Evolutionary conservation across 306 rosid genomes (phyloP), one percentile per base, ranked within the genome.

Genomic region (Vigna nakashimae): DNA sequence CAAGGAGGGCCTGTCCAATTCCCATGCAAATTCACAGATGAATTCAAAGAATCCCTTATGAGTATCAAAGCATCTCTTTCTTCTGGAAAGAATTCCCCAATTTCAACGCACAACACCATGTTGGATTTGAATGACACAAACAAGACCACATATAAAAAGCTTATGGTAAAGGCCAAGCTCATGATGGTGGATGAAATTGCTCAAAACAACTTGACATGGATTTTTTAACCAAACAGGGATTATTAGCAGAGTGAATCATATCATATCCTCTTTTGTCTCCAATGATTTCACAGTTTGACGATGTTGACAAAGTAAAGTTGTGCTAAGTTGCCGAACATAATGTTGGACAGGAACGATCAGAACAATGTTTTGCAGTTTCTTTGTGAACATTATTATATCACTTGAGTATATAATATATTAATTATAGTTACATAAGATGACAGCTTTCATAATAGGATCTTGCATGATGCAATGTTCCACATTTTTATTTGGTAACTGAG

Each of bases 1-100:
- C 96, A 91, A 49, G 96, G 93, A 12, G 92, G 96, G 0, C 96
- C 93, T 48, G 90, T 89, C 96, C 96, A 91, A 68, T 87, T 91
- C 53, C 79, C 57, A 64, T 87, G 93, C 79, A 91, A 77, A 80
- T 84, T 13, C 4, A 82, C 8, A 45, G 75, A 68, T 74, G 96
- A 89, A 74, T 73, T 84, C 36, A 87, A 71, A 40, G 89, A 84
- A 78, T 91, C 89, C 53, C 90, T 86, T 63, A 91, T 69, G 45
- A 79, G 79, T 30, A 87, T 28, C 67, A 91, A 71, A 64, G 83
- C 89, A 40, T 88, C 84, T 84, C 93, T 91, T 85, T 91, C 96
- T 74, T 71, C 83, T 6, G 92, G 86, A 36, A 86, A 64, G 75
- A 72, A 81, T 13, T 73, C 84, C 9, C 48, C 43, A 43, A 77